phyloP scores from a whole-genome alignment of 495 filamentous ascomycete species.

The Paragyromitra xinjiangensis region DNA sequence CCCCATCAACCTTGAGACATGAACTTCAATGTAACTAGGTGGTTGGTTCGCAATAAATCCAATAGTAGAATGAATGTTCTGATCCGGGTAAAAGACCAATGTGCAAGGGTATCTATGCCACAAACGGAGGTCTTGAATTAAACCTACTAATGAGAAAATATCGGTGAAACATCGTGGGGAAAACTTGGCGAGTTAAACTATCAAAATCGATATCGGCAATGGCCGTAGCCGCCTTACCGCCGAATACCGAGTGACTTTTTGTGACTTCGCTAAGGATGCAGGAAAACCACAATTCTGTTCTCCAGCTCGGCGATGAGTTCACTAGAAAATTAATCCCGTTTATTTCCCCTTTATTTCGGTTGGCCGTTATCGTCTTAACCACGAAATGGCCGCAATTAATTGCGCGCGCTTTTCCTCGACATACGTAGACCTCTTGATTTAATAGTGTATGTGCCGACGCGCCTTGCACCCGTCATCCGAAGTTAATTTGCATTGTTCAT shows the following conservation, averaged over 20 bases:
- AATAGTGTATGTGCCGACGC: too few species aligned
- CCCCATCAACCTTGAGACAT: background rate
- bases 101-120: background rate
- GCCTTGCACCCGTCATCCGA: constrained; percentile 5
- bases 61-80: background rate
- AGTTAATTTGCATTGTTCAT: constrained; percentile 11
- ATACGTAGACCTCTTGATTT: too few species aligned
- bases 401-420: too few species aligned
- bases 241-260: constrained; percentile 12
- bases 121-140: background rate
- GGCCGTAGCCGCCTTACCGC: background rate
- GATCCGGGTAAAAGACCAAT: constrained; percentile 16
- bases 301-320: background rate
- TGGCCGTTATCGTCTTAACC: too few species aligned
- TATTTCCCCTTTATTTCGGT: background rate
- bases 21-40: too few species aligned
- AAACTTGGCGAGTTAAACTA: too few species aligned
- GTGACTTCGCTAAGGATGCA: background rate
- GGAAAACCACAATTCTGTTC: background rate
- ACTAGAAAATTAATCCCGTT: background rate
- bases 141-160: background rate
- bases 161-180: background rate
- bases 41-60: too few species aligned
- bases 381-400: too few species aligned
- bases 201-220: too few species aligned